Evolutionary conservation across 176 grass and related monocot species (phyloP), one percentile per base, ranked within the genome.

Genomic region (Triticum timopheevii): DNA sequence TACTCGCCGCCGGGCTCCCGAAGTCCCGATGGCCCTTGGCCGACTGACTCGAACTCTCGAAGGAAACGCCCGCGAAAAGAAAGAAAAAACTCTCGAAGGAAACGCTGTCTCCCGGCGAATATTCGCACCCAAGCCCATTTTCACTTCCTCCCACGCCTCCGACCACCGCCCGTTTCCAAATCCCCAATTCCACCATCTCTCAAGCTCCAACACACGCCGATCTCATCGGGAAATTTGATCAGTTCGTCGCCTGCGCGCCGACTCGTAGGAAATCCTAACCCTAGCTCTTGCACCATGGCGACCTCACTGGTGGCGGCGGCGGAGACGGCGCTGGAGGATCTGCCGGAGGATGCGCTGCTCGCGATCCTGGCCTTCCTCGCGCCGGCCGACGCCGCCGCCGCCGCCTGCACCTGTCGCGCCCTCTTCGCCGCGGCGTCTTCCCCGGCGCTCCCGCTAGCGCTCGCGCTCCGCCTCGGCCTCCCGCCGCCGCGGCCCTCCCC

Each of bases 311-410:
- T n/a, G 82, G 81, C 81, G 80, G 77, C 84, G 40, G 25, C 73
- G 54, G 65, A 34, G 33, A 85, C 83, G 58, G 73, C 65, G 73
- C 73, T 92, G 66, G 83, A 81, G 79, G 83, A 92, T 74, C 80
- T 92, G 5, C 90, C 87, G 45, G 83, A 92, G 90, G 90, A 92
- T 79, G 87, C 86, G 83, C 87, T 89, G 35, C 78, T 92, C 8
- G 35, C 73, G 54, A 89, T 92, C 79, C 87, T 92, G 22, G 17
- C 83, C 15, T 76, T 92, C 23, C 90, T 92, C 20, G 19, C 90
- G 27, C 87, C 90, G 15, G 54, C 87, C 4, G 79, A 92, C 73
- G 83, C 87, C 47, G 79, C 81, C 61, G 85, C 85, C 61, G 81
- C 81, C 40, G 75, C 85, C 1, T 91, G 81, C 50, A 13, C 89